A percentile compares a stretch with the other conserved stretches of the same genome.
phyloP scores from a whole-genome alignment of 208 protist species.

The Plasmodiophora brassicae region DNA sequence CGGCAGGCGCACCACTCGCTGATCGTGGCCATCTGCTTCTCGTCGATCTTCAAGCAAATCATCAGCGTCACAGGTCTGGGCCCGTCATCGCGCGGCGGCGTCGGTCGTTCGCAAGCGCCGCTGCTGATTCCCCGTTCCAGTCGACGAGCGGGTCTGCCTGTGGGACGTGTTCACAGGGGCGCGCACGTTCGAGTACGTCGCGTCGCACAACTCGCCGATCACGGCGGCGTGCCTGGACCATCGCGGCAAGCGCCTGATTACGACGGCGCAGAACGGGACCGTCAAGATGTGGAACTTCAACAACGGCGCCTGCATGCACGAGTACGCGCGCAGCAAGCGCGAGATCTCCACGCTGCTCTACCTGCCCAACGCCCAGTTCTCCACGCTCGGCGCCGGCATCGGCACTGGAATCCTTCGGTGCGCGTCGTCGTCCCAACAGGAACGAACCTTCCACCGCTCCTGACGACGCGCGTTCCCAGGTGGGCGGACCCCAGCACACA shows the following conservation, averaged over 20 bases:
- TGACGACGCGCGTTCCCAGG: not conserved
- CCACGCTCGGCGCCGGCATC: not conserved
- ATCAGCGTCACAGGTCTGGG: no score
- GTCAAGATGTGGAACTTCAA: slow-evolving; percentile 32
- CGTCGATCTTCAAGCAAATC: not conserved
- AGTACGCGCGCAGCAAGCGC: not conserved
- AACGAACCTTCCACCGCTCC: no score
- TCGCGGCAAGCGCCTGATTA: slow-evolving; percentile 26
- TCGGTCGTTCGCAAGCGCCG: no score
- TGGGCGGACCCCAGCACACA: not conserved
- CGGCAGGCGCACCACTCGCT: slow-evolving; percentile 1
- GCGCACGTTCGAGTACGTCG: not conserved
- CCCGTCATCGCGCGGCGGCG: no score
- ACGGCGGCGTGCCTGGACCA: slow-evolving; percentile 20
- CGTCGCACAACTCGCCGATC: not conserved
- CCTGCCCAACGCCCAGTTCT: not conserved
- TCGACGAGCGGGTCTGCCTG: slow-evolving; percentile 23
- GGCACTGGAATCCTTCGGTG: not conserved
- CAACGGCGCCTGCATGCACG: slow-evolving; percentile 14
- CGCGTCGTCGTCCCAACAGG: no score
- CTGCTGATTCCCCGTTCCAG: no score
- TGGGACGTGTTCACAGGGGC: slow-evolving; percentile 15
- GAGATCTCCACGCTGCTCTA: not conserved
- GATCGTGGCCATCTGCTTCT: not conserved
- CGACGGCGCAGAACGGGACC: slow-evolving; percentile 26